These are phyloP conservation scores for Liquidambar formosana DNA, from an alignment of 164 flowering plant genomes.

Conservation along the genomic window DNA sequence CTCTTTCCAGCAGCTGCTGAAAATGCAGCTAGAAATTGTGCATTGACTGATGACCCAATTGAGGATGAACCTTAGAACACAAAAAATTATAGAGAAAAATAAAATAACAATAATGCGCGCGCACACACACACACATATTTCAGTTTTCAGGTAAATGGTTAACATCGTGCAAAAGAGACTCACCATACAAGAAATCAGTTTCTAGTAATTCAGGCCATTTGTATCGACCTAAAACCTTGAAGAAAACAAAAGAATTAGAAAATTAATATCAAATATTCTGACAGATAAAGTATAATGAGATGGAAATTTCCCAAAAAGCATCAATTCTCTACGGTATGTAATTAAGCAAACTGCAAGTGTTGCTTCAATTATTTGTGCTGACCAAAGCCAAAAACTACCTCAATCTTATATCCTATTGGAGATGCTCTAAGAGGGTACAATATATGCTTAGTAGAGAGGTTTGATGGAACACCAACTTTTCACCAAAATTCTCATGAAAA, in stretches of 20 bases:
- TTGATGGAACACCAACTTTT: too few relatives aligned
- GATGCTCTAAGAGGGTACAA: too few relatives aligned
- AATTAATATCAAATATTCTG: neutral
- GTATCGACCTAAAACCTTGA: constrained; percentile 63
- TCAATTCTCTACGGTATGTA: neutral
- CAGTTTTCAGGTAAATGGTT: neutral
- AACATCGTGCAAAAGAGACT: constrained; percentile 14
- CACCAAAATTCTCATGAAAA: too few relatives aligned
- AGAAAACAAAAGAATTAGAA: neutral
- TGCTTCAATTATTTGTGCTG: neutral
- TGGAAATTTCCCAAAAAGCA: neutral
- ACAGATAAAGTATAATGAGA: neutral
- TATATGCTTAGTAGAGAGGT: too few relatives aligned
- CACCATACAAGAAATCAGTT: constrained; percentile 79
- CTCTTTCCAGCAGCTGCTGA: constrained; percentile 83
- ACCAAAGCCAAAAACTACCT: neutral
- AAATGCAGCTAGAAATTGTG: constrained; percentile 85
- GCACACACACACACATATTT: neutral
- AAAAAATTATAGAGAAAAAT: neutral
- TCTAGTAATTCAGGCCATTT: constrained; percentile 78
- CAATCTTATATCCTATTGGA: neutral
- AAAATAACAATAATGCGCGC: too few relatives aligned
- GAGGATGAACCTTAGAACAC: constrained; percentile 69
- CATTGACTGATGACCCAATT: constrained; percentile 69
- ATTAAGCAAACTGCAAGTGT: neutral